These are phyloP conservation scores for Naganishia onofrii DNA, from an alignment of 768 basidiomycete genomes.

Conservation along the genomic window DNA sequence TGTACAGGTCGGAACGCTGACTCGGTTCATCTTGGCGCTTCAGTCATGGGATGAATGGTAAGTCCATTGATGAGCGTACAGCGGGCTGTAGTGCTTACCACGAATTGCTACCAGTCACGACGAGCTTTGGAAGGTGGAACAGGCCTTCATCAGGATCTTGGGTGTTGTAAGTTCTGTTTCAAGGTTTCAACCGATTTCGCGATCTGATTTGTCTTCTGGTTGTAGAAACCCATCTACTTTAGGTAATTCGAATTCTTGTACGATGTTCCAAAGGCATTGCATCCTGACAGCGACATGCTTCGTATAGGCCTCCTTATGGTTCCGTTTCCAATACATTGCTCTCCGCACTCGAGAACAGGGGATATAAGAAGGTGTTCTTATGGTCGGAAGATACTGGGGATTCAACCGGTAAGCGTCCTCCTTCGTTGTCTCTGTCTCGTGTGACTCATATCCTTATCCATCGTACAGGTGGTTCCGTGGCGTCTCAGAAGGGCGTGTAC, in stretches of 20 bases:
- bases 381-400: slow-evolving; percentile 46
- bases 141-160: slow-evolving; percentile 50
- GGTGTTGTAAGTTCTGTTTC: slow-evolving; percentile 31
- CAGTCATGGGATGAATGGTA: background rate
- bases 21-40: background rate
- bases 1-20: background rate
- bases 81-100: background rate
- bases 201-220: background rate
- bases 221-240: background rate
- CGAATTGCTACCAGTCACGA: background rate
- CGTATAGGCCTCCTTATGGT: slow-evolving; percentile 47
- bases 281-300: background rate
- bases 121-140: slow-evolving; percentile 35
- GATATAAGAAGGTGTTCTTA: slow-evolving; percentile 46
- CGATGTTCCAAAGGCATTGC: background rate
- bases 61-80: background rate
- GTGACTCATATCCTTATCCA: background rate
- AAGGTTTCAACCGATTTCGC: background rate
- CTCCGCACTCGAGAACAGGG: slow-evolving; percentile 42
- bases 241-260: background rate
- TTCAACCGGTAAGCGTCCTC: background rate
- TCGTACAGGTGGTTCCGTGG: slow-evolving; percentile 29
- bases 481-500: slow-evolving; percentile 35
- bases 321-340: slow-evolving; percentile 42
- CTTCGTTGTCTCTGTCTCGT: background rate